Conservation (phyloP, 1,284 basidiomycete genomes). For the Ceratobasidium sp. region DNA sequence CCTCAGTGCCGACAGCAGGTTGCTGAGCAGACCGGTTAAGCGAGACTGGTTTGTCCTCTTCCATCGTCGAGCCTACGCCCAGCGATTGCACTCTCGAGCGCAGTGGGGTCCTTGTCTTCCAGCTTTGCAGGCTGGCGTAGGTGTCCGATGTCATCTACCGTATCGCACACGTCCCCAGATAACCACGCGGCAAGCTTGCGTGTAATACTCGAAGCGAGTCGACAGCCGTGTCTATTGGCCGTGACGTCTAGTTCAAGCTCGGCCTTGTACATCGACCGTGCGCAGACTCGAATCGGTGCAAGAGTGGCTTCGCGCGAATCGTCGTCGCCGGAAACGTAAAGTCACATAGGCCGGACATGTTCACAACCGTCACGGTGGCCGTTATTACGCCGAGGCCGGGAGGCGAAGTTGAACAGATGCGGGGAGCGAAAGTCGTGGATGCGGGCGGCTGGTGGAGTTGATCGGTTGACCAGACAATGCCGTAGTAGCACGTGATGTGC, state of each 20-base stretch:
- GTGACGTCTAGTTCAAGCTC: slow-evolving; percentile 86
- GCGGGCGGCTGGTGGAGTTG: no score
- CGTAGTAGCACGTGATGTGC: no score
- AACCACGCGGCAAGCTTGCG: slow-evolving; percentile 86
- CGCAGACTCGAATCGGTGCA: slow-evolving; percentile 47
- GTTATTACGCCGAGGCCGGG: no score
- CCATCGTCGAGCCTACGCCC: slow-evolving; percentile 49
- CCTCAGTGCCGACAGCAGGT: slow-evolving; percentile 55
- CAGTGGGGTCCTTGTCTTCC: slow-evolving; percentile 53
- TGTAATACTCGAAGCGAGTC: slow-evolving; percentile 83
- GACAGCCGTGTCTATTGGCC: slow-evolving; percentile 92
- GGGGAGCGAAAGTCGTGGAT: no score
- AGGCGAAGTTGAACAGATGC: no score
- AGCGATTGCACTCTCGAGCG: slow-evolving; percentile 55
- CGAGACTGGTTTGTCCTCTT: slow-evolving; percentile 70
- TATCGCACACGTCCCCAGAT: slow-evolving; percentile 79
- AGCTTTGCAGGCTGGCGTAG: slow-evolving; percentile 75
- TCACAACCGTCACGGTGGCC: slow-evolving; percentile 89
- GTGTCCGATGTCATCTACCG: slow-evolving; percentile 81
- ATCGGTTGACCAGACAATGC: no score
- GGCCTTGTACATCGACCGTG: slow-evolving; percentile 55
- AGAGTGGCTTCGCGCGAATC: slow-evolving; percentile 66
- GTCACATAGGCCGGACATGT: slow-evolving; percentile 88
- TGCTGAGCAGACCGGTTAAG: slow-evolving; percentile 86
- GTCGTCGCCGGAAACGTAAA: slow-evolving; percentile 88